Conservation (phyloP, 805 yeast species). For the Candida coquimbonensis region DNA sequence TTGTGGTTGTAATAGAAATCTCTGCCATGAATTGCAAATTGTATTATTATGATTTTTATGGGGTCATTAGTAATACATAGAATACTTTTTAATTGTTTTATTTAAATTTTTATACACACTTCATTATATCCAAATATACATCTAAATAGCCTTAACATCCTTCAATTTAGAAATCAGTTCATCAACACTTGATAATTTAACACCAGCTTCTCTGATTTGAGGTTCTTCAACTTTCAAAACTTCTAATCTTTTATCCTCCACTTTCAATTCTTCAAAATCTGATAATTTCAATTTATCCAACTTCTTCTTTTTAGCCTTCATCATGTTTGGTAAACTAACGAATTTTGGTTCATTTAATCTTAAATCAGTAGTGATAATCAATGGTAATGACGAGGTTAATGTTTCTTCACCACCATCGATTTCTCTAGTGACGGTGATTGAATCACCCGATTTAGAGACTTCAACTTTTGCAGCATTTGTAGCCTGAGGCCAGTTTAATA, state of each 20-base stretch:
- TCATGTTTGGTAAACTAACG: constrained; percentile 91
- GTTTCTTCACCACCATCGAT: constrained; percentile 93
- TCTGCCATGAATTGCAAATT: too few species aligned
- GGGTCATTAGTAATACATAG: too few species aligned
- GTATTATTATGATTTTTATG: too few species aligned
- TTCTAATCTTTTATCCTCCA: constrained; percentile 51
- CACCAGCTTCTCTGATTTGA: constrained; percentile 71
- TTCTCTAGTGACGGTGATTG: constrained; percentile 75
- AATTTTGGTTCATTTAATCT: constrained; percentile 93
- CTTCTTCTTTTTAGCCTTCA: constrained; percentile 98
- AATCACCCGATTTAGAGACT: constrained; percentile 39
- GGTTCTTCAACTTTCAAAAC: constrained; percentile 79
- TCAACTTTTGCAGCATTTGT: constrained; percentile 88
- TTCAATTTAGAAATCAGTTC: constrained; percentile 75
- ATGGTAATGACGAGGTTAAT: constrained; percentile 68
- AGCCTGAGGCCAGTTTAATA: constrained; percentile 94
- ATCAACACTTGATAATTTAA: constrained; percentile 73
- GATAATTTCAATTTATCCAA: constrained; percentile 55
- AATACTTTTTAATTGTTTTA: not conserved
- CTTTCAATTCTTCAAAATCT: constrained; percentile 62
- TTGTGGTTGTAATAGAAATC: too few species aligned
- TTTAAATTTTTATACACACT: not conserved
- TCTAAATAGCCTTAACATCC: constrained; percentile 34
- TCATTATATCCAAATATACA: too few species aligned
- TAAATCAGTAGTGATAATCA: constrained; percentile 86